Percentiles rank a stretch among this genome's conserved stretches.
Evolutionary conservation across 352 stramenopile species (phyloP).

Genomic region (Phytophthora fragariae): DNA sequence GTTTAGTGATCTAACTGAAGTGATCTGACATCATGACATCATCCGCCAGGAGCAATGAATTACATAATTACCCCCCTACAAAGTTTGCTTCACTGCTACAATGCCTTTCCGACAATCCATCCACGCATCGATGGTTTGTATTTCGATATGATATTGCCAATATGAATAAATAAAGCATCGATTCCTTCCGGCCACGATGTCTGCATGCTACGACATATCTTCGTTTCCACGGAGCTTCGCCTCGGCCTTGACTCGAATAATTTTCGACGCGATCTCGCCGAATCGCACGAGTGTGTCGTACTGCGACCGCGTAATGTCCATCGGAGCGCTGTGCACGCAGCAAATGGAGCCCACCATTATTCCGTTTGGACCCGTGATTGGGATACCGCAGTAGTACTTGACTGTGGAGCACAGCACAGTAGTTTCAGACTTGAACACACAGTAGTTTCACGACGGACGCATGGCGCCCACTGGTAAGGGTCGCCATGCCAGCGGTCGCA

Average conservation of each 20-base stretch:
- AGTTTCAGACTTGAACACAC: too few species aligned
- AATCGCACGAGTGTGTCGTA: conserved; percentile 43
- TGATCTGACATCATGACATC: too few species aligned
- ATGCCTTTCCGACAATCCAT: too few species aligned
- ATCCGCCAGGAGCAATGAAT: too few species aligned
- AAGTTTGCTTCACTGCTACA: too few species aligned
- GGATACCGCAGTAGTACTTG: conserved; percentile 74
- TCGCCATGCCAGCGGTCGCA: too few species aligned
- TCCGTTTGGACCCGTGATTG: conserved; percentile 34
- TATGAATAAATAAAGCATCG: conserved; percentile 18
- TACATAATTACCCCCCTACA: too few species aligned
- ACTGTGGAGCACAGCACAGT: too few species aligned
- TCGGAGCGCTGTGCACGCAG: conserved; percentile 36
- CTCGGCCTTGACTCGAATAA: conserved; percentile 44
- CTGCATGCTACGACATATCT: neutral
- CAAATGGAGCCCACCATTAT: conserved; percentile 45
- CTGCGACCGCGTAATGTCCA: conserved; percentile 44
- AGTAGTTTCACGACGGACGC: too few species aligned
- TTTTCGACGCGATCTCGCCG: conserved; percentile 47
- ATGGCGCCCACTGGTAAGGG: too few species aligned
- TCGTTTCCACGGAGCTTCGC: conserved; percentile 15
- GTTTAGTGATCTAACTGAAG: too few species aligned
- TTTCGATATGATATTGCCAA: neutral
- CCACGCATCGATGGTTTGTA: too few species aligned
- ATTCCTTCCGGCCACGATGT: neutral